phyloP scores from a whole-genome alignment of 495 filamentous ascomycete genomes.

The Penicillium dipodomyicola region DNA sequence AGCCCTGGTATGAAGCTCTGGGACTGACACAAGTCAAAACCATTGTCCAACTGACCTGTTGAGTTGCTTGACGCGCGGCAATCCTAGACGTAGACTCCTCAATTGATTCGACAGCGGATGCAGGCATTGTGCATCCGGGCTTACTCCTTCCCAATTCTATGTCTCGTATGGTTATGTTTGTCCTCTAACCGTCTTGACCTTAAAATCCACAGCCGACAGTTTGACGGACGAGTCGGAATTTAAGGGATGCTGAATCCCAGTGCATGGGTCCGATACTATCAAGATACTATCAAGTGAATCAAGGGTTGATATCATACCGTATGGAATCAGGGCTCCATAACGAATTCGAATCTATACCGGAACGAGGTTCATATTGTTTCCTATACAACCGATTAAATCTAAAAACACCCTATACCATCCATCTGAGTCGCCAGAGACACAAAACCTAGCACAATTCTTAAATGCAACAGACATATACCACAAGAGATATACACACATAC shows the following conservation, averaged over 20 bases:
- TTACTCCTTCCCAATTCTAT: neutral
- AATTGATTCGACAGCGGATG: neutral
- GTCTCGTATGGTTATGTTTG: neutral
- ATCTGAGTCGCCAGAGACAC: neutral
- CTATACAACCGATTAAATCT: too few species aligned
- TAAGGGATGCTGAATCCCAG: neutral
- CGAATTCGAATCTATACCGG: neutral
- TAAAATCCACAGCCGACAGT: neutral
- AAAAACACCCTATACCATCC: neutral
- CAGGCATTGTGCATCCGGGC: neutral
- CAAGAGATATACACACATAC: neutral
- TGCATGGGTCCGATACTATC: neutral
- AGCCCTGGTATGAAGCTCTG: neutral
- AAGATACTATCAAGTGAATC: neutral
- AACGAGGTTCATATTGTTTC: neutral
- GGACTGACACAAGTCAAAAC: neutral
- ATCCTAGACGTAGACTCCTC: neutral
- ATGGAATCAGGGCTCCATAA: neutral
- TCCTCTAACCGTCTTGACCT: neutral
- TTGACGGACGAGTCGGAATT: constrained; percentile 1
- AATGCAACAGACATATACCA: neutral
- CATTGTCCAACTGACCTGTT: neutral
- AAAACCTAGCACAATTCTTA: neutral
- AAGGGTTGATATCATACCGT: neutral
- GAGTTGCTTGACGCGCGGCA: constrained; percentile 1